Percentiles rank a stretch among this genome's conserved stretches.
phyloP scores from a whole-genome alignment of 2,329 filamentous ascomycete genomes.

The Fusarium sp. region DNA sequence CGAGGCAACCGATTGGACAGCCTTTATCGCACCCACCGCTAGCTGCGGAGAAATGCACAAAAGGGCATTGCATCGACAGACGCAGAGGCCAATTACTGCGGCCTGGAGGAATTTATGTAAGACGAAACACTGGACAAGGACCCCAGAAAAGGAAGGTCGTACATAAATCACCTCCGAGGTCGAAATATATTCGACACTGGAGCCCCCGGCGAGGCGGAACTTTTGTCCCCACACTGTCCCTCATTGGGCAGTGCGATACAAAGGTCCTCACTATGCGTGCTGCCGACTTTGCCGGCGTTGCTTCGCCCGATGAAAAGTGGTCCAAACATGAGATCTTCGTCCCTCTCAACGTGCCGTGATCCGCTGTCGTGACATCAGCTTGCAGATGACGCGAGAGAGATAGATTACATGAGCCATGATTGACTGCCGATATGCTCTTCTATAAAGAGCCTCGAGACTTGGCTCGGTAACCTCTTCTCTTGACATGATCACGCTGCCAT shows the following conservation, averaged over 20 bases:
- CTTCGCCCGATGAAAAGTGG: not conserved
- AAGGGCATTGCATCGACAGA: not conserved
- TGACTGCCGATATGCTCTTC: not conserved
- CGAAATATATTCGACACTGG: slow-evolving; percentile 7
- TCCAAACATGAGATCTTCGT: slow-evolving; percentile 2
- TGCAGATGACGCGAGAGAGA: slow-evolving; percentile 4
- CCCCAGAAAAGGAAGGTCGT: slow-evolving; percentile 1
- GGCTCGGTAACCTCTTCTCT: not conserved
- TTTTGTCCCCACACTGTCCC: slow-evolving; percentile 30
- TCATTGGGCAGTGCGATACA: slow-evolving; percentile 12
- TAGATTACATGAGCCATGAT: not conserved
- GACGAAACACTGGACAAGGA: not conserved
- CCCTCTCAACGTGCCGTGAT: slow-evolving; percentile 21
- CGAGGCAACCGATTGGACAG: not conserved
- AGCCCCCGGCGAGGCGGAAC: slow-evolving; percentile 12
- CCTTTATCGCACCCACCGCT: not conserved
- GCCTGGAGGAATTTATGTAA: not conserved
- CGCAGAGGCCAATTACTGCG: not conserved
- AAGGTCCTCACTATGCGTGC: slow-evolving; percentile 1
- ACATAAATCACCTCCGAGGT: not conserved
- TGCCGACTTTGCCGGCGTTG: slow-evolving; percentile 28
- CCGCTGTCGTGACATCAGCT: slow-evolving; percentile 23
- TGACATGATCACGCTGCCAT: not conserved
- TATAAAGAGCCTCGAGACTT: slow-evolving; percentile 12
- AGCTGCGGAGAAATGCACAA: not conserved